Evolutionary conservation across 352 stramenopile species (phyloP), one percentile per base, ranked within the genome.

Genomic region (Globisporangium lucens): DNA sequence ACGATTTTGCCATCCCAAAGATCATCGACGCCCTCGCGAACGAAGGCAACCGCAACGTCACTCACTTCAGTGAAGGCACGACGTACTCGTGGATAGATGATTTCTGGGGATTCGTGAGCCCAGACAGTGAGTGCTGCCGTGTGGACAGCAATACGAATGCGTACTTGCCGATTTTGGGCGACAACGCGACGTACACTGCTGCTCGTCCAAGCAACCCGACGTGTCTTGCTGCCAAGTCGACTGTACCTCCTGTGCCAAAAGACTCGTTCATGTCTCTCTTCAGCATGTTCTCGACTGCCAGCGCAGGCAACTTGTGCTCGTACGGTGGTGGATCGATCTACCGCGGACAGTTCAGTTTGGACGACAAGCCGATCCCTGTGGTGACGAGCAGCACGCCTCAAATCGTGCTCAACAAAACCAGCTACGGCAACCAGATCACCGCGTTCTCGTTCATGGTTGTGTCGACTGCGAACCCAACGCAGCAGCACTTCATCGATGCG

Each of bases 21-120:
- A 78, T 89, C 20, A 79, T 85, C 53, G 74, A 87, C 60, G 79
- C 79, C 2, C 66, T 88, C 20, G 79, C 75, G 0, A 89, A 89
- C 64, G 56, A 81, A 20, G 77, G 69, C 2, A 60, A 83, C 52
- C 79, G 76, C 33, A 64, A 46, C 13, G 52, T 85, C 9, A 83
- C 80, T 20, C 82, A 89, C 61, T 80, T 88, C 56, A 85, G 76
- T 56, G 73, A 74, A 7, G 80, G 80, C 29, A 80, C 78, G 57
- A 83, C 78, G 3, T 88, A 89, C 67, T 90, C 82, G 24, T 90
- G 82, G 82, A 84, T 89, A 67, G 82, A 90, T 43, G 78, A 89
- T 56, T 86, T 82, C 63, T 89, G 80, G 80, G 77, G 78, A 36
- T 90, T 90, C 61, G 77, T 85, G 2, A 87, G 73, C 49, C 75